These are phyloP conservation scores for Vaccinium macrocarpon DNA, from an alignment of 148 eudicot species.

Conservation along the genomic window DNA sequence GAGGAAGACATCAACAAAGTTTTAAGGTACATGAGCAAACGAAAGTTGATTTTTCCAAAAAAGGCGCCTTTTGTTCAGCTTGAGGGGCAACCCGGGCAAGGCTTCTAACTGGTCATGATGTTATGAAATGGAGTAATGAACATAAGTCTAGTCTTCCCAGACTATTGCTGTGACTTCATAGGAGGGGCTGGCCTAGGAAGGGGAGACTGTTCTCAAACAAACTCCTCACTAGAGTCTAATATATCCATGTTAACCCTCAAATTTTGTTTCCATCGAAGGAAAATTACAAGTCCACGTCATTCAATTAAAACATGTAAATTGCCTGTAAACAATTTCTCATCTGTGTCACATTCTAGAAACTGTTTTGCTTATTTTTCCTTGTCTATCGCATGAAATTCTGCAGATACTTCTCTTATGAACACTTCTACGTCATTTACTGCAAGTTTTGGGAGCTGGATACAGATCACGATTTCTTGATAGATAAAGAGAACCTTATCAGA, in stretches of 20 bases:
- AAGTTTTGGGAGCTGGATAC: slow-evolving; percentile 98
- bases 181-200: neutral
- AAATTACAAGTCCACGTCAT: neutral
- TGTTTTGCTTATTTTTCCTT: neutral
- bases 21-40: slow-evolving; percentile 48
- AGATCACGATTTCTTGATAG: slow-evolving; percentile 92
- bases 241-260: neutral
- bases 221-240: neutral
- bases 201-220: neutral
- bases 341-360: neutral
- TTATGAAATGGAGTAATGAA: neutral
- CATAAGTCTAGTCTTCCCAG: neutral
- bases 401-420: slow-evolving; percentile 97
- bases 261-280: neutral
- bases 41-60: neutral
- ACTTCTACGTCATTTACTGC: slow-evolving; percentile 93
- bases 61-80: neutral
- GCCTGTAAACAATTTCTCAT: neutral
- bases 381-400: slow-evolving; percentile 16
- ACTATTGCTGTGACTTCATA: neutral
- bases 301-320: slow-evolving; percentile 2
- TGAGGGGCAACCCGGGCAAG: neutral
- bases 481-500: slow-evolving; percentile 91
- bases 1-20: slow-evolving; percentile 99
- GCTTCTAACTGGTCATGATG: neutral